Evolutionary conservation across 495 filamentous ascomycete genomes (phyloP), one percentile per base, ranked within the genome.

Genomic region (Hypoxylon lenormandii): DNA sequence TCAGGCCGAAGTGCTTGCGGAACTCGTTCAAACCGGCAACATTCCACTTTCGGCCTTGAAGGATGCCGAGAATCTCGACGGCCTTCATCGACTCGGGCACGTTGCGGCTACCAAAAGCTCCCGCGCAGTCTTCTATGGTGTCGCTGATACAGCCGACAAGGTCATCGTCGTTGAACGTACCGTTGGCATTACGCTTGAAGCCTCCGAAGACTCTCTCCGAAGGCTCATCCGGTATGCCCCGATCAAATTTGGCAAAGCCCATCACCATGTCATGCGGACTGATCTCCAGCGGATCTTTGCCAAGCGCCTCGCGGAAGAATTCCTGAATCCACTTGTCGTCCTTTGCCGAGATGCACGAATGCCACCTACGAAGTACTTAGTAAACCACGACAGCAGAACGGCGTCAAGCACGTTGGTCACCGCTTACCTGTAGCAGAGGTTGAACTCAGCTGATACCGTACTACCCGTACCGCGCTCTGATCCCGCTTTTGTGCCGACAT

Each of bases 21-120:
- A 97, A 94, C 76, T 97, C 93, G 75, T 97, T 97, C 53, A 97
- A 79, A 2, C 91, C 89, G 0, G 90, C 90, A 19, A 93, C 72
- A 64, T 92, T 92, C 93, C 93, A 96, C 16, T 86, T 83, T 8
- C 93, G 88, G 2, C 90, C 89, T 67, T 96, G 92, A 66, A 92
- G 85, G 57, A 97, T 96, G 36, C 93, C 92, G 0, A 97, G 83
- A 43, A 94, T 90, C 74, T 97, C 93, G 13, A 96, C 83, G 11
- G 87, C 85, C 49, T 86, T 86, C 81, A 97, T 84, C 42, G 91
- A 82, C 11, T 80, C 78, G 0, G 93, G 93, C 0, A 96, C 90
- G 65, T 91, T 89, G 5, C 88, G 87, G 2, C 89, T 89, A 3
- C 93, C 93, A 66, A 86, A 88, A 0, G 86, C 83, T 0, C 85